phyloP scores from a whole-genome alignment of 2,329 filamentous ascomycete species.

The Hymenoscyphus fraxineus region DNA sequence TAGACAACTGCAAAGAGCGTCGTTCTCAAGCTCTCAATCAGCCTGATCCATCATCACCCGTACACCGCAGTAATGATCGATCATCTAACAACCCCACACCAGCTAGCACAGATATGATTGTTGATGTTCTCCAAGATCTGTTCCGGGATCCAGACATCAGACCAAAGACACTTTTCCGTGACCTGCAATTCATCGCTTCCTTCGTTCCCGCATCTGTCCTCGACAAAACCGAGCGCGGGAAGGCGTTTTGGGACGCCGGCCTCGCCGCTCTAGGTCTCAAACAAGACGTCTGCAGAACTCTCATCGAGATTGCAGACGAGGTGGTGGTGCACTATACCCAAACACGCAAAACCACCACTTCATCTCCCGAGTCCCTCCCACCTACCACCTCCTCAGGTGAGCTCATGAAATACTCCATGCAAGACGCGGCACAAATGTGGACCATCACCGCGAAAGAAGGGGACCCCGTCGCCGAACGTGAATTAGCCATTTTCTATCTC shows the following conservation, averaged over 20 bases:
- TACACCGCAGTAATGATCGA: constrained; percentile 72
- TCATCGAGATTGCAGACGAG: constrained; percentile 63
- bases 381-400: constrained; percentile 37
- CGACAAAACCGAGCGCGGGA: constrained; percentile 61
- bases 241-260: constrained; percentile 79
- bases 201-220: constrained; percentile 59
- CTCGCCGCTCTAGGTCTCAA: constrained; percentile 87
- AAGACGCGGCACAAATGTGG: constrained; percentile 84
- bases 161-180: constrained; percentile 77
- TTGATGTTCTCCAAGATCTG: constrained; percentile 62
- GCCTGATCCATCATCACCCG: constrained; percentile 58
- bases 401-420: constrained; percentile 63
- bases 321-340: constrained; percentile 66
- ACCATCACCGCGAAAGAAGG: constrained; percentile 93
- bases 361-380: constrained; percentile 14
- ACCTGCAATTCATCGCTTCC: constrained; percentile 70
- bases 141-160: constrained; percentile 65
- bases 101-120: constrained; percentile 48
- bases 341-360: constrained; percentile 46
- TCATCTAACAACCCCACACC: constrained; percentile 54
- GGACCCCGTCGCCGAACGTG: constrained; percentile 80
- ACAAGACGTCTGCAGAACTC: constrained; percentile 70
- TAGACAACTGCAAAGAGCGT: constrained; percentile 66
- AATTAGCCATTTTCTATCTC: constrained; percentile 89
- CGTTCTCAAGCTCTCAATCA: constrained; percentile 54